These are phyloP conservation scores for Raffaelea deltoideospora DNA, from an alignment of 2,329 filamentous ascomycete genomes.

Conservation along the genomic window DNA sequence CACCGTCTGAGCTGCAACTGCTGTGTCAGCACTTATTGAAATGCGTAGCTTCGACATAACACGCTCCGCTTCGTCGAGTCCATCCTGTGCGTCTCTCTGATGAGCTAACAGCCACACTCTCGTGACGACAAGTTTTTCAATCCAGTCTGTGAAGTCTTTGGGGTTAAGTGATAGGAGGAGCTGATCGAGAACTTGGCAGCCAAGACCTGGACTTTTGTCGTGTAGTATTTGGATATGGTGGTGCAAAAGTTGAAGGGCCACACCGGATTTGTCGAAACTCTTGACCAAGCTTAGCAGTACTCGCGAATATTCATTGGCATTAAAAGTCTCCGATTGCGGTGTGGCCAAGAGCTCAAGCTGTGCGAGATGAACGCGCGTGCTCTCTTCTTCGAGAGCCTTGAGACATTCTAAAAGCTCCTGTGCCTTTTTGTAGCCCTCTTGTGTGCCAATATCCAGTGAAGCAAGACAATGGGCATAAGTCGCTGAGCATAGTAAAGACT, in stretches of 20 bases:
- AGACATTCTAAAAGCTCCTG: slow-evolving; percentile 43
- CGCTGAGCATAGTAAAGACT: slow-evolving; percentile 19
- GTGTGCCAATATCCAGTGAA: slow-evolving; percentile 26
- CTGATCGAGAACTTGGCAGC: slow-evolving; percentile 40
- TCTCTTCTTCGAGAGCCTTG: slow-evolving; percentile 42
- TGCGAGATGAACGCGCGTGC: slow-evolving; percentile 50
- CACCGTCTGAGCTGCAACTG: slow-evolving; percentile 54
- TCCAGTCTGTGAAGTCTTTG: slow-evolving; percentile 35
- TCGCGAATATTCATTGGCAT: slow-evolving; percentile 30
- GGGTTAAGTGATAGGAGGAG: slow-evolving; percentile 39
- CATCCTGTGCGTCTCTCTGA: slow-evolving; percentile 20
- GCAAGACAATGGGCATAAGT: neutral
- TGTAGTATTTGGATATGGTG: slow-evolving; percentile 53
- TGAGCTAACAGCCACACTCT: slow-evolving; percentile 50
- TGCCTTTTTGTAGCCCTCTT: slow-evolving; percentile 33
- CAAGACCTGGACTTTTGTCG: slow-evolving; percentile 31
- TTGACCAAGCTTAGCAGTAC: slow-evolving; percentile 49
- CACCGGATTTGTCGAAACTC: slow-evolving; percentile 31
- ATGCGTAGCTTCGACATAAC: slow-evolving; percentile 28
- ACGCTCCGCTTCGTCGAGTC: slow-evolving; percentile 12
- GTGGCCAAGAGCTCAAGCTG: slow-evolving; percentile 50
- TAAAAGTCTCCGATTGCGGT: slow-evolving; percentile 29
- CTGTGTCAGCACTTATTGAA: slow-evolving; percentile 41
- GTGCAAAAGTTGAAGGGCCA: slow-evolving; percentile 50
- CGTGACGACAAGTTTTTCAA: slow-evolving; percentile 54